Conservation (phyloP, 2,329 filamentous ascomycete species). For the Colletotrichum sp. region DNA sequence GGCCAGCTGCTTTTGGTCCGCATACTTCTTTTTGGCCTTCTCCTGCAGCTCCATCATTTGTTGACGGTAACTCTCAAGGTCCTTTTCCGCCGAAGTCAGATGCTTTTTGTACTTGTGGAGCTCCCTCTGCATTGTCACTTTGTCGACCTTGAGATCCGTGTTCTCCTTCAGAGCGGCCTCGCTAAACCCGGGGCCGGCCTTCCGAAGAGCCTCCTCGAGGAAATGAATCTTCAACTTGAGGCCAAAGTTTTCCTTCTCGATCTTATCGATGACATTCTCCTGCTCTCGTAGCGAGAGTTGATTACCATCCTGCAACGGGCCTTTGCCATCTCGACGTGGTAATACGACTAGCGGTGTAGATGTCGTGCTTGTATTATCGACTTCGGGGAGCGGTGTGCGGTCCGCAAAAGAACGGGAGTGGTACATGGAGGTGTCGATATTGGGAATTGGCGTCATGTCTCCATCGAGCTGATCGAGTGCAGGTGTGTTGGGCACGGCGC, state of each 20-base stretch:
- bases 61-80: constrained; percentile 82
- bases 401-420: constrained; percentile 69
- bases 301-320: constrained; percentile 82
- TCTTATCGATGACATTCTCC: constrained; percentile 92
- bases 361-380: constrained; percentile 78
- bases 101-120: constrained; percentile 86
- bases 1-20: constrained; percentile 70
- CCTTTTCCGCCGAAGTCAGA: constrained; percentile 80
- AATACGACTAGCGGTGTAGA: constrained; percentile 82
- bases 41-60: constrained; percentile 86
- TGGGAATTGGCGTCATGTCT: constrained; percentile 76
- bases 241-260: constrained; percentile 98
- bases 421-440: constrained; percentile 75
- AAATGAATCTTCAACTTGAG: constrained; percentile 98
- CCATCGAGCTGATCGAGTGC: constrained; percentile 70
- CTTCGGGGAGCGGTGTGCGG: constrained; percentile 72
- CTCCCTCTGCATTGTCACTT: constrained; percentile 87
- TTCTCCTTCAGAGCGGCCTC: constrained; percentile 92
- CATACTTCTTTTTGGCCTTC: constrained; percentile 77
- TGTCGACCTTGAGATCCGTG: constrained; percentile 92
- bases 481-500: constrained; percentile 69
- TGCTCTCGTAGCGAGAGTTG: constrained; percentile 92
- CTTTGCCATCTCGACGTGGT: constrained; percentile 67
- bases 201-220: constrained; percentile 86
- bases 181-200: constrained; percentile 88